phyloP scores from a whole-genome alignment of 2,329 filamentous ascomycete species.

The Calonectria crousiana region DNA sequence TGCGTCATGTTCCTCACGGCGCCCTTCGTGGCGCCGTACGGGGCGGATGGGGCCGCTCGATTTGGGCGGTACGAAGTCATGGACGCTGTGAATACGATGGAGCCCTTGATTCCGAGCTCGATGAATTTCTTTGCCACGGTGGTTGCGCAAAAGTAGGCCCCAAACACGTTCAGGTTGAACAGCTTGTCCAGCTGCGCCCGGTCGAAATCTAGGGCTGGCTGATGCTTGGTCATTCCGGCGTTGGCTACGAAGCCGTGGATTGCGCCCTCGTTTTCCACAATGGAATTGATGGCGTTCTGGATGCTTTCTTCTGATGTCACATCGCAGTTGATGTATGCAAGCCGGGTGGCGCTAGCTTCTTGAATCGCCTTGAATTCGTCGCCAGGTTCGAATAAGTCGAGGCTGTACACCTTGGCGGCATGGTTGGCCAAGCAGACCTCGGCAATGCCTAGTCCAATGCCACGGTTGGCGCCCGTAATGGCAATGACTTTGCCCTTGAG shows the following conservation, averaged over 20 bases:
- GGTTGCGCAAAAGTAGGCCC: neutral
- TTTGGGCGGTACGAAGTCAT: constrained; percentile 1
- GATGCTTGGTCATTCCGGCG: constrained; percentile 2
- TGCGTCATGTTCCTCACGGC: constrained; percentile 56
- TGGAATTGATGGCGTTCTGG: neutral
- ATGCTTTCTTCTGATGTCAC: constrained; percentile 4
- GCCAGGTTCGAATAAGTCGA: neutral
- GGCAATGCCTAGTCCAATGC: neutral
- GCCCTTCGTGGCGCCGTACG: constrained; percentile 55
- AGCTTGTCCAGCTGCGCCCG: neutral
- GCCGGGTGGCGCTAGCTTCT: neutral
- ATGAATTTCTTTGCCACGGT: neutral
- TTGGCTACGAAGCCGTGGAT: neutral
- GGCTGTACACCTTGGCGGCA: neutral
- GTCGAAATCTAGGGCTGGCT: neutral
- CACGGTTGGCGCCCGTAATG: neutral
- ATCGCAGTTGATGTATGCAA: neutral
- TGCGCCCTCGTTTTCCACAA: neutral
- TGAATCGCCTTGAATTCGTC: neutral
- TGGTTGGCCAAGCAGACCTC: neutral
- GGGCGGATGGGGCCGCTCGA: neutral
- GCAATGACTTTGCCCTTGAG: neutral
- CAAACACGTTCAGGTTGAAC: constrained; percentile 2
- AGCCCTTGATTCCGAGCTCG: neutral
- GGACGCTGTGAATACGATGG: neutral